A percentile compares a stretch with the other conserved stretches of the same genome.
phyloP scores from a whole-genome alignment of 2,329 filamentous ascomycete genomes.

The Botryotinia globosa region DNA sequence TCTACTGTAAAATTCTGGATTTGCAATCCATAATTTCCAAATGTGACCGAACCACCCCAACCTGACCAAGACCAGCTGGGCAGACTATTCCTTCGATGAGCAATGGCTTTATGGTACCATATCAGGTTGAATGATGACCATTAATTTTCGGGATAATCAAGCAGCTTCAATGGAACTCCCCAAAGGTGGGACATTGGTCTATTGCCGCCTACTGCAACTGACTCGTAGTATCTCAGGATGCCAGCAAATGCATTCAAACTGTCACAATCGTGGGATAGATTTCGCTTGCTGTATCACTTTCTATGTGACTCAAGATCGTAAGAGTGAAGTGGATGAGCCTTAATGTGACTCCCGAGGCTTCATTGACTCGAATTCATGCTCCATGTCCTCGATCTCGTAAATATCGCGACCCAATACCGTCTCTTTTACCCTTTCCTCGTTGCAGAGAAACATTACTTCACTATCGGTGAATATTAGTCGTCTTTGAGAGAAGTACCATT shows the following conservation, averaged over 20 bases:
- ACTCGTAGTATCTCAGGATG: neutral
- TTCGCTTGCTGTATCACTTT: neutral
- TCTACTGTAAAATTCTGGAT: neutral
- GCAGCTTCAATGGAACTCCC: neutral
- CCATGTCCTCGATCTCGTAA: no score
- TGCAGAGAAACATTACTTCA: neutral
- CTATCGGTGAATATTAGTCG: rapidly evolving
- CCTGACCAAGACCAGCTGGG: neutral
- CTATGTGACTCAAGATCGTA: rapidly evolving
- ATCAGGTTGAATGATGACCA: neutral
- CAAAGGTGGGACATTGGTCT: neutral
- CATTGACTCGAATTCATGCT: neutral
- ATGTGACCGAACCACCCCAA: neutral
- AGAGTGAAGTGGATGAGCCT: rapidly evolving
- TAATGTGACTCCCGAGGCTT: neutral
- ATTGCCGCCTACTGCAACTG: rapidly evolving
- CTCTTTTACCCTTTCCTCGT: neutral
- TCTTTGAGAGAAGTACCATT: neutral
- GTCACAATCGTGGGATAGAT: neutral
- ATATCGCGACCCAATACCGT: no score
- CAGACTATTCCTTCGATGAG: neutral
- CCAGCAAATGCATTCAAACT: neutral
- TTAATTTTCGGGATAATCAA: neutral
- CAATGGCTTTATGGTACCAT: neutral
- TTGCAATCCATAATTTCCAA: rapidly evolving